Evolutionary conservation across 179 eudicot species (phyloP).

Genomic region (Spinacia oleracea): DNA sequence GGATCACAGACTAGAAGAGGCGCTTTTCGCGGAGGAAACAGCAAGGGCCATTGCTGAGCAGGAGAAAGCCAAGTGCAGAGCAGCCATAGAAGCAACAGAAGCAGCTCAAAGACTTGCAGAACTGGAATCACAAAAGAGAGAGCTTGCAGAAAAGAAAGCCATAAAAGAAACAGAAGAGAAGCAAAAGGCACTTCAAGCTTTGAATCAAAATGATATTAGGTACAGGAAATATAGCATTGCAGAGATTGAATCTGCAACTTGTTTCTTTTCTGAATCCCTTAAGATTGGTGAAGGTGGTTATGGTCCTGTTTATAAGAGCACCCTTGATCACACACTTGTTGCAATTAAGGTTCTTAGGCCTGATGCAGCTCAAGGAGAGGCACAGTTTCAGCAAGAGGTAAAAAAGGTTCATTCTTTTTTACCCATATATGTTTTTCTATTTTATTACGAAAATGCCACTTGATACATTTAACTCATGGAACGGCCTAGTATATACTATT

Average conservation of each 20-base stretch:
- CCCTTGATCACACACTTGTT: constrained; percentile 46
- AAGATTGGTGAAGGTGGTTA: constrained; percentile 60
- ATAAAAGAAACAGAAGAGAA: constrained; percentile 22
- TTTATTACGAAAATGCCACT: too few species aligned
- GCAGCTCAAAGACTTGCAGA: constrained; percentile 48
- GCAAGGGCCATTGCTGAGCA: constrained; percentile 42
- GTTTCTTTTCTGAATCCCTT: constrained; percentile 35
- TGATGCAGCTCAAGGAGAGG: constrained; percentile 50
- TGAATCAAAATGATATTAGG: constrained; percentile 23
- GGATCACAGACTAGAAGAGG: constrained; percentile 36
- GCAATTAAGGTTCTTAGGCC: constrained; percentile 52
- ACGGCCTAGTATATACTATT: too few species aligned
- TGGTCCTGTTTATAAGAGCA: constrained; percentile 46
- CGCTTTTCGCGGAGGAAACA: constrained; percentile 41
- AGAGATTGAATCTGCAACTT: constrained; percentile 48
- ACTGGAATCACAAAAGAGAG: constrained; percentile 43
- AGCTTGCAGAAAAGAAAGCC: constrained; percentile 29
- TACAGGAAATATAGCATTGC: constrained; percentile 43
- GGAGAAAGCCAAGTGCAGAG: constrained; percentile 47
- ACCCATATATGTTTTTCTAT: too few species aligned
- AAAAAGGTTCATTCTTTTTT: too few species aligned
- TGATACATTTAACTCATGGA: too few species aligned
- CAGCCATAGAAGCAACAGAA: constrained; percentile 50
- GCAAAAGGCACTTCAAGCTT: constrained; percentile 19
- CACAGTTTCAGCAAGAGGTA: constrained; percentile 56